Base-by-base conservation (phyloP, 2,329 filamentous ascomycete species). In the Pseudonectria buxi region DNA sequence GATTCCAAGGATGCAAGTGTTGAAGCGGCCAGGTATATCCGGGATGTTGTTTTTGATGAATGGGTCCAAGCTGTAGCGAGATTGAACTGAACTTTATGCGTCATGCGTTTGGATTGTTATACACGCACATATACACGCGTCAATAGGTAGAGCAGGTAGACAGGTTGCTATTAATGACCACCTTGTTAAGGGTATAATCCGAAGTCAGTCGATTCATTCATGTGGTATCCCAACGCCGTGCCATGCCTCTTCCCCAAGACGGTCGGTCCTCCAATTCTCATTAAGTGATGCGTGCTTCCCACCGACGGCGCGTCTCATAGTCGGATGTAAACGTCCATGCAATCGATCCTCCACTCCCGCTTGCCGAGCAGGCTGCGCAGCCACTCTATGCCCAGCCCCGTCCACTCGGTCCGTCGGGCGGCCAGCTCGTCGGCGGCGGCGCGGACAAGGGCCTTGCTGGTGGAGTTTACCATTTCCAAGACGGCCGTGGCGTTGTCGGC, bases 271-370 rank as follows among this genome's bases (percentile, higher is more conserved):
- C n/a, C n/a, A n/a, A n/a, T n/a, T n/a, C n/a, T n/a, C n/a, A n/a
- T n/a, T n/a, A n/a, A n/a, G n/a, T n/a, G n/a, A n/a, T n/a, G n/a
- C n/a, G 14, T 14, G 26, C 15, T 12, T n/a, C 28, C 16, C 5
- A 22, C 9, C 18, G 18, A 22, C 18, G 5, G 5, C 18, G 18
- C 27, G 4, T 2, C 12, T 44, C 36, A 92, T 45, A 95, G 65
- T 44, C 86, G 72, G 35, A 96, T 78, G 51, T 89, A 81, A 22
- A 96, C 76, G 61, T 95, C 88, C 62, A 98, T 74, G 59, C 89
- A 95, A 38, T 90, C 87, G 45, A 98, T 76, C 50, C 84, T 77
- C 86, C 90, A 94, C 60, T 95, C 89, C 51, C 84, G 78, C 61
- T 78, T 78, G 4, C 88, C 89, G 33, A 95, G 62, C 33, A 94